These are phyloP conservation scores for maize (Zea mays) DNA, from an alignment of 176 grass and related monocot genomes.

Conservation along the genomic window DNA sequence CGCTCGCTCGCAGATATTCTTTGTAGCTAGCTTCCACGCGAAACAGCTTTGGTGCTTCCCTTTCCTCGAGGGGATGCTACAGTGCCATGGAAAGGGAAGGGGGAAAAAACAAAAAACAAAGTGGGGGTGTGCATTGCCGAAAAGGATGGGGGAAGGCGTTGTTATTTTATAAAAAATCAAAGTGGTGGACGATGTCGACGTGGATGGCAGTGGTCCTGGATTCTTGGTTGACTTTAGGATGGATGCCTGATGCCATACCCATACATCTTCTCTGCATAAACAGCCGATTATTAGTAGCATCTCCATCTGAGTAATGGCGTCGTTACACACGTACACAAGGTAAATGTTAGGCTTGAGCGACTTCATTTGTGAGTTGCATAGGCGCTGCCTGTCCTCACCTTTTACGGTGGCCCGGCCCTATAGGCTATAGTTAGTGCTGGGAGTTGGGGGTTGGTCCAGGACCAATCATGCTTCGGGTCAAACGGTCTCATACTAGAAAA, in stretches of 20 bases:
- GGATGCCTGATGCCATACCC: too few relatives aligned
- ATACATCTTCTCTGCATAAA: not conserved
- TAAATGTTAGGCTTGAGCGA: not conserved
- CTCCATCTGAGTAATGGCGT: not conserved
- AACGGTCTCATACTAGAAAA: too few relatives aligned
- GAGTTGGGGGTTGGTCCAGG: too few relatives aligned
- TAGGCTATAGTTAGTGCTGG: too few relatives aligned
- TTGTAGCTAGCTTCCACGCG: not conserved
- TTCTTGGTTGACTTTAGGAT: not conserved
- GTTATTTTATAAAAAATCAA: not conserved
- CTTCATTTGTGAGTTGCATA: too few relatives aligned
- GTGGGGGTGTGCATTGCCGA: not conserved
- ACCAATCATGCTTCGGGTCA: too few relatives aligned
- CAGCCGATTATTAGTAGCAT: not conserved
- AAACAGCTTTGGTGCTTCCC: too few relatives aligned
- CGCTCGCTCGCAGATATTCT: not conserved
- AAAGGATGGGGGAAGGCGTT: not conserved
- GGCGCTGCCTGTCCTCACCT: too few relatives aligned
- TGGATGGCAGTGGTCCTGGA: not conserved
- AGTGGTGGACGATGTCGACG: slow-evolving; percentile 31
- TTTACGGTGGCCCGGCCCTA: too few relatives aligned
- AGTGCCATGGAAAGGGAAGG: not conserved
- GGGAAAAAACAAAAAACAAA: not conserved
- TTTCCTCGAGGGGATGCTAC: slow-evolving; percentile 2
- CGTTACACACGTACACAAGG: not conserved